Conservation (phyloP, 495 filamentous ascomycete genomes). For the Diplogelasinospora grovesii region DNA sequence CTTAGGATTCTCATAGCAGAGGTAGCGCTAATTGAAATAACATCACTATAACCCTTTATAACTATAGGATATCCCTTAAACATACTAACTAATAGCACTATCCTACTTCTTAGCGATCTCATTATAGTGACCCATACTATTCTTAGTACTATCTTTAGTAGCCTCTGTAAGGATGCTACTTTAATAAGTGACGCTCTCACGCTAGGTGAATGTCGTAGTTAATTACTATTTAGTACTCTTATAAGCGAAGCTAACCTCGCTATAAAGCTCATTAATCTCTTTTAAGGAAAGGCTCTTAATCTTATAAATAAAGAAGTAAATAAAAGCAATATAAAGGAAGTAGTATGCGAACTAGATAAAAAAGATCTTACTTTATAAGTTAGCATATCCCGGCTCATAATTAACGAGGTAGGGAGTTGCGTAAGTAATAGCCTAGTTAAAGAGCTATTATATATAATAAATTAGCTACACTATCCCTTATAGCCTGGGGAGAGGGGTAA, state of each 20-base stretch:
- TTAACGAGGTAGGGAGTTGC: slow-evolving; percentile 73
- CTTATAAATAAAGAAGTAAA: slow-evolving; percentile 75
- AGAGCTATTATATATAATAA: slow-evolving; percentile 40
- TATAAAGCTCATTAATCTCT: slow-evolving; percentile 75
- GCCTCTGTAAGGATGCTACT: neutral
- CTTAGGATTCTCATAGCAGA: too few species aligned
- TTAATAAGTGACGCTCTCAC: neutral
- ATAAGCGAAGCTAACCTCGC: slow-evolving; percentile 28
- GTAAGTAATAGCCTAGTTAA: slow-evolving; percentile 74
- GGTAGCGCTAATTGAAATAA: too few species aligned
- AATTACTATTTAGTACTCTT: slow-evolving; percentile 1
- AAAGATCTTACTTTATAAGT: slow-evolving; percentile 70
- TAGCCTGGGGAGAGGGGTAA: too few species aligned
- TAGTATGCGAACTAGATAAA: slow-evolving; percentile 76
- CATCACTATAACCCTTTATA: too few species aligned
- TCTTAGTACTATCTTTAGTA: neutral
- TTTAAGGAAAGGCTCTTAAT: slow-evolving; percentile 80
- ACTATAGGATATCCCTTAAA: too few species aligned
- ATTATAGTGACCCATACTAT: too few species aligned
- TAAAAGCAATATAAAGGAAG: slow-evolving; percentile 64
- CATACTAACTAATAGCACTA: too few species aligned
- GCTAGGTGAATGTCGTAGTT: neutral
- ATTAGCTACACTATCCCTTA: too few species aligned
- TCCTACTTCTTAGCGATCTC: too few species aligned
- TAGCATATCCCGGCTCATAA: slow-evolving; percentile 57